Evolutionary conservation across 352 stramenopile genomes (phyloP), one percentile per base, ranked within the genome.

Genomic region (Blastocystis hominis): DNA sequence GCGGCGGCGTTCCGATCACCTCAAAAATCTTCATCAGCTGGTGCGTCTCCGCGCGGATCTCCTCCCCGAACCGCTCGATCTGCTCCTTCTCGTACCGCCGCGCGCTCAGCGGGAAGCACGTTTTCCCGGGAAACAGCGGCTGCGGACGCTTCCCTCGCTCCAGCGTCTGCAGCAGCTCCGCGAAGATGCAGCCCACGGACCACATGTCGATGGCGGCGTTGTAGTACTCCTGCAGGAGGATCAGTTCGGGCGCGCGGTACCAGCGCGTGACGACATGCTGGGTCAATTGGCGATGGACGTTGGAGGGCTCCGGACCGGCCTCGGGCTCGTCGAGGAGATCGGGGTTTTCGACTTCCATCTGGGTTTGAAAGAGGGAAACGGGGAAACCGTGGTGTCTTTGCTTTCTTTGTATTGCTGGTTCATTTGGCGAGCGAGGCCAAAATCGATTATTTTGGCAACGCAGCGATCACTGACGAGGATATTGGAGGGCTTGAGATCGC

Each of bases 1-100:
- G 92, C 10, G 90, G 92, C 0, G 94, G 94, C n/a, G 94, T 97
- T 9, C 94, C 94, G 87, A 97, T 96, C 75, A 97, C 93, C 81
- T 95, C 94, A 86, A 97, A 97, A 84, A 97, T 97, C 63, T 97
- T 93, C 88, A 97, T 97, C 24, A 97, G 92, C 89, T 97, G 94
- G 72, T 96, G 81, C 36, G 75, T 89, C 78, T 92, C 89, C 61
- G 89, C 89, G 50, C 89, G 91, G 30, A 88, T 88, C 30, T 89
- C 72, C 30, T 88, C 69, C 56, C 90, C 78, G 10, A 89, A 88
- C 15, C 54, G 66, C 9, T 90, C 87, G 13, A 64, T 62, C 61
- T 91, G 72, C 80, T 89, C 87, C n/a, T 55, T 56, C 64, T 88
- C 77, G 34, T 17, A 46, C 46, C 77, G 79, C 76, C 86, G 69